phyloP scores from a whole-genome alignment of 345 rosid genomes.

The Brassica cretica region DNA sequence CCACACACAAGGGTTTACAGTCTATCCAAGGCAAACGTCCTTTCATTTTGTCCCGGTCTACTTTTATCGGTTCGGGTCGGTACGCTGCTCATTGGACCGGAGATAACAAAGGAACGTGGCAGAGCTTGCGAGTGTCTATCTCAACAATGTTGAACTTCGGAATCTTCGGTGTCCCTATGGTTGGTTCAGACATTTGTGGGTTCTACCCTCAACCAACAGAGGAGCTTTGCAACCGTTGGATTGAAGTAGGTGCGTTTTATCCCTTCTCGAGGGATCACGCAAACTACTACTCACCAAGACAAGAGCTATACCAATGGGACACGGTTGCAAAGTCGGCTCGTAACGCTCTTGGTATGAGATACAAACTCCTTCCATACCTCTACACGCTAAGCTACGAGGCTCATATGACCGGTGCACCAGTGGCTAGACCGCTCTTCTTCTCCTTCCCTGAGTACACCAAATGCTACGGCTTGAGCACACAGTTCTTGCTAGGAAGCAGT shows the following conservation, averaged over 20 bases:
- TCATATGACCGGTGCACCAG: slow-evolving; percentile 75
- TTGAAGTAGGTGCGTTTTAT: slow-evolving; percentile 89
- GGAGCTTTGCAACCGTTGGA: slow-evolving; percentile 98
- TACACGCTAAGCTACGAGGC: slow-evolving; percentile 85
- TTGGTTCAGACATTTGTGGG: slow-evolving; percentile 94
- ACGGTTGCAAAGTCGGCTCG: slow-evolving; percentile 81
- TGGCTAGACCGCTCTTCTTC: slow-evolving; percentile 97
- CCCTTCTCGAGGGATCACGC: slow-evolving; percentile 98
- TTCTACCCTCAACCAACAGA: slow-evolving; percentile 90
- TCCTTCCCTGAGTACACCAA: slow-evolving; percentile 68
- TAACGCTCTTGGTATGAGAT: slow-evolving; percentile 96
- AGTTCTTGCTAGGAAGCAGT: slow-evolving; percentile 85
- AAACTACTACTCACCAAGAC: slow-evolving; percentile 85
- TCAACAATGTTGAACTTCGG: slow-evolving; percentile 91
- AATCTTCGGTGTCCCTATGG: slow-evolving; percentile 93
- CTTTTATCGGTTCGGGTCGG: slow-evolving; percentile 85
- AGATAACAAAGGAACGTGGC: slow-evolving; percentile 94
- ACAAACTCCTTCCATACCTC: slow-evolving; percentile 77
- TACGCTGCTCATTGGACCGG: slow-evolving; percentile 99
- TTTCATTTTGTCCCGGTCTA: slow-evolving; percentile 80
- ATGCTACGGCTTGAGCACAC: slow-evolving; percentile 78
- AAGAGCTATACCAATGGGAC: slow-evolving; percentile 95
- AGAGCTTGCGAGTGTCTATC: slow-evolving; percentile 81
- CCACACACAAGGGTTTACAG: slow-evolving; percentile 83
- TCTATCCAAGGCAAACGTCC: slow-evolving; percentile 85